These are phyloP conservation scores for Yamagishiella unicocca DNA, from an alignment of 139 green algal genomes.

Conservation along the genomic window DNA sequence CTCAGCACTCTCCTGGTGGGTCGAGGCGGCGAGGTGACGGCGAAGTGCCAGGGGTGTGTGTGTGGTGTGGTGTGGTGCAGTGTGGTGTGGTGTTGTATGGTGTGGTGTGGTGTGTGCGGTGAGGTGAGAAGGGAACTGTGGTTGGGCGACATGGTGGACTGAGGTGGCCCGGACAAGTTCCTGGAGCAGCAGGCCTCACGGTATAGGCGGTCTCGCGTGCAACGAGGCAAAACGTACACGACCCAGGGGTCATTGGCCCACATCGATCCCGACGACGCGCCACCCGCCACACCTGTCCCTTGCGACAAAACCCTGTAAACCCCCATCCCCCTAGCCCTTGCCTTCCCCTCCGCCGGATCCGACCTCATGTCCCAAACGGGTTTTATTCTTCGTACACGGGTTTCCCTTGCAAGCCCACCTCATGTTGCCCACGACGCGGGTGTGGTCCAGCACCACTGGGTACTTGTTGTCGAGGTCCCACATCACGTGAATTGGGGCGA, in stretches of 20 bases:
- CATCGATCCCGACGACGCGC: too few relatives aligned
- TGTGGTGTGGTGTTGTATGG: too few relatives aligned
- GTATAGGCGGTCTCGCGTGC: too few relatives aligned
- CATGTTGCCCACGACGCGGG: neutral
- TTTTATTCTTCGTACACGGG: too few relatives aligned
- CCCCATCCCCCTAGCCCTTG: too few relatives aligned
- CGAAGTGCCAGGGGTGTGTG: neutral
- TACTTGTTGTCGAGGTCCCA: constrained; percentile 41
- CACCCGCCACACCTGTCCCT: too few relatives aligned
- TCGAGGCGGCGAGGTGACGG: neutral
- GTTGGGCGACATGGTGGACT: neutral
- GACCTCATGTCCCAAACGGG: too few relatives aligned
- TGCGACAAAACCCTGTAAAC: too few relatives aligned
- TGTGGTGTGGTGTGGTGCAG: too few relatives aligned
- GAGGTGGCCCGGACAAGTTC: neutral
- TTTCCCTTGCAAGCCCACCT: constrained; percentile 12
- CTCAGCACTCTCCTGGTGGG: neutral
- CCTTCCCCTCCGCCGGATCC: too few relatives aligned
- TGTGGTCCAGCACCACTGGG: constrained; percentile 3
- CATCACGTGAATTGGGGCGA: neutral
- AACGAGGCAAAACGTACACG: too few relatives aligned
- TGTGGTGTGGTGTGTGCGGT: neutral
- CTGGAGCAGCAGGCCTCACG: neutral
- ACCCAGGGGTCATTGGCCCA: too few relatives aligned
- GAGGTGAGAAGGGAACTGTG: neutral